A percentile compares a stretch with the other conserved stretches of the same genome.
Conservation (phyloP, 345 rosid species). For the Chamaenerion angustifolium region DNA sequence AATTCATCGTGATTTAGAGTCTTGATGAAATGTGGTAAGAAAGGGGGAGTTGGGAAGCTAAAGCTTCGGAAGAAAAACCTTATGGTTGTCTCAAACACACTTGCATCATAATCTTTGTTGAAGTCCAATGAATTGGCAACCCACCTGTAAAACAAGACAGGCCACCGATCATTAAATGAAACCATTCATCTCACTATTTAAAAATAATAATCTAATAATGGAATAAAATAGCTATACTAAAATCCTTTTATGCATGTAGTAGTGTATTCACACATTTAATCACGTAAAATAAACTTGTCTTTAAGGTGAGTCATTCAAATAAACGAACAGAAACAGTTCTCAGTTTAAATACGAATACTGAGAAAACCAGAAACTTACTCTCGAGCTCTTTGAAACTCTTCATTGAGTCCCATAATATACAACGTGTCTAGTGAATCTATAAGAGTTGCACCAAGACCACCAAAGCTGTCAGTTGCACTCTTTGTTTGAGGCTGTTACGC, state of each 20-base stretch:
- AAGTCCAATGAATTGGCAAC: conserved; percentile 86
- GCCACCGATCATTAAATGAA: background rate
- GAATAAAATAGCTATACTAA: no score
- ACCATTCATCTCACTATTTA: no score
- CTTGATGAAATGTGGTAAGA: background rate
- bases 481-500: conserved; percentile 59
- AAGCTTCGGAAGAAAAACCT: conserved; percentile 84
- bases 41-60: conserved; percentile 16
- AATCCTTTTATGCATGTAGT: no score
- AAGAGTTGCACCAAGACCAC: conserved; percentile 96
- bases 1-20: background rate
- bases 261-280: no score
- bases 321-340: no score
- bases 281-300: no score
- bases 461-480: conserved; percentile 87
- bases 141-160: conserved; percentile 44
- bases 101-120: conserved; percentile 84
- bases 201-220: no score
- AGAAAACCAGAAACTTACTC: conserved; percentile 45
- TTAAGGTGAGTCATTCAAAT: no score
- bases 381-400: conserved; percentile 76
- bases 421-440: conserved; percentile 78
- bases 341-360: background rate
- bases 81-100: conserved; percentile 99
- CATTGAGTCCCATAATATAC: conserved; percentile 83